phyloP scores from a whole-genome alignment of 345 rosid genomes.

The Erucastrum elatum region DNA sequence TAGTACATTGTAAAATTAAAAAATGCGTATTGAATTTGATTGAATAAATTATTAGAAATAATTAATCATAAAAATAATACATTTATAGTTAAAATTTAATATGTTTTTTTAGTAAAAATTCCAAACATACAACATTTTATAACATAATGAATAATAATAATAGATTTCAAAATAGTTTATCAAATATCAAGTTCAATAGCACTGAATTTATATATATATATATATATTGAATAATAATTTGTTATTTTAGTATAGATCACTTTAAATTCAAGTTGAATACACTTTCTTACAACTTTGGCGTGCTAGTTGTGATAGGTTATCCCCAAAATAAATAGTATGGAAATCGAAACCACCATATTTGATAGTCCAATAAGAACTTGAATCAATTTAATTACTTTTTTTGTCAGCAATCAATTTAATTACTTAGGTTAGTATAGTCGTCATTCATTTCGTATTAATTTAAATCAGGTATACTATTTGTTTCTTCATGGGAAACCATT shows the following conservation, averaged over 20 bases:
- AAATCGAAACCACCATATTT: neutral
- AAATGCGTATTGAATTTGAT: neutral
- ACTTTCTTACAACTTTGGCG: neutral
- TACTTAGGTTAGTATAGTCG: neutral
- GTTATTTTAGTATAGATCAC: too few species aligned
- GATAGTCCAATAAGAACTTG: neutral
- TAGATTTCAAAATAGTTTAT: neutral
- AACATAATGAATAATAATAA: neutral
- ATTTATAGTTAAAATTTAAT: too few species aligned
- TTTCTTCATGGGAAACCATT: constrained; percentile 27
- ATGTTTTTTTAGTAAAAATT: too few species aligned
- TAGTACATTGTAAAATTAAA: too few species aligned
- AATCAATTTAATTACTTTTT: neutral
- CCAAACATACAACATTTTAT: neutral
- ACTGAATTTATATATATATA: neutral
- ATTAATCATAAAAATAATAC: too few species aligned
- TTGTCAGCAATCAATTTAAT: neutral
- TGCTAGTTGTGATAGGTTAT: neutral
- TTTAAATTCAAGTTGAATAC: neutral
- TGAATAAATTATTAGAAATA: too few species aligned
- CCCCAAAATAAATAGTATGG: neutral
- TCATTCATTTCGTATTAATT: neutral
- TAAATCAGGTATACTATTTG: constrained; percentile 12
- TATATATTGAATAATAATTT: too few species aligned
- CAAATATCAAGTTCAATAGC: neutral